A percentile compares a stretch with the other conserved stretches of the same genome.
phyloP scores from a whole-genome alignment of 495 filamentous ascomycete species.

The Monascus purpureus region DNA sequence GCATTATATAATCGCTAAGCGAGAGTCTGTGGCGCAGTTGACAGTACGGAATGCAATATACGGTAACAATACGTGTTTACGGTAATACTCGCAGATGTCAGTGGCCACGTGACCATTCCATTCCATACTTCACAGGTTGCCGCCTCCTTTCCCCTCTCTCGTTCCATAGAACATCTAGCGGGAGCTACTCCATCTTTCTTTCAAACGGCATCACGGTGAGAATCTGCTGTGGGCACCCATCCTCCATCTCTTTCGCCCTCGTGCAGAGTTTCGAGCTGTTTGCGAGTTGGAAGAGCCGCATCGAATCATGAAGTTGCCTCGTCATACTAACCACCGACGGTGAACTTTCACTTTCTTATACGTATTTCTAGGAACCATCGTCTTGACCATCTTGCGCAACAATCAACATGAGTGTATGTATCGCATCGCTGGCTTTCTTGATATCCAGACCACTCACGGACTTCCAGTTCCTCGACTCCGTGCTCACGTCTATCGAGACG shows the following conservation, averaged over 20 bases:
- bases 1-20: conserved; percentile 20
- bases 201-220: too few species aligned
- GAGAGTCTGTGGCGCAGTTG: conserved; percentile 19
- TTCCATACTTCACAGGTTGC: background rate
- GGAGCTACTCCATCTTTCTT: too few species aligned
- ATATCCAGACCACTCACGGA: too few species aligned
- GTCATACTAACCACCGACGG: conserved; percentile 32
- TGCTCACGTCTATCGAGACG: conserved; percentile 40
- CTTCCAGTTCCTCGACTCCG: conserved; percentile 46
- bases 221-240: too few species aligned
- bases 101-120: background rate
- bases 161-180: conserved; percentile 24
- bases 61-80: background rate
- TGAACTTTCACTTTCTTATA: conserved; percentile 16
- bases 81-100: too few species aligned
- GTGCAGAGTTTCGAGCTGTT: background rate
- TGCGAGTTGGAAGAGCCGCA: conserved; percentile 6
- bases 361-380: conserved; percentile 2
- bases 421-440: conserved; percentile 1
- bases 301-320: conserved; percentile 35
- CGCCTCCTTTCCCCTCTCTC: conserved; percentile 10
- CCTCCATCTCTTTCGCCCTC: conserved; percentile 9
- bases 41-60: too few species aligned
- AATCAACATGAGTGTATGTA: conserved; percentile 35
- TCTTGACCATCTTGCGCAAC: background rate